These are phyloP conservation scores for Leccinum disarticulatum DNA, from an alignment of 768 basidiomycete genomes.

Conservation along the genomic window DNA sequence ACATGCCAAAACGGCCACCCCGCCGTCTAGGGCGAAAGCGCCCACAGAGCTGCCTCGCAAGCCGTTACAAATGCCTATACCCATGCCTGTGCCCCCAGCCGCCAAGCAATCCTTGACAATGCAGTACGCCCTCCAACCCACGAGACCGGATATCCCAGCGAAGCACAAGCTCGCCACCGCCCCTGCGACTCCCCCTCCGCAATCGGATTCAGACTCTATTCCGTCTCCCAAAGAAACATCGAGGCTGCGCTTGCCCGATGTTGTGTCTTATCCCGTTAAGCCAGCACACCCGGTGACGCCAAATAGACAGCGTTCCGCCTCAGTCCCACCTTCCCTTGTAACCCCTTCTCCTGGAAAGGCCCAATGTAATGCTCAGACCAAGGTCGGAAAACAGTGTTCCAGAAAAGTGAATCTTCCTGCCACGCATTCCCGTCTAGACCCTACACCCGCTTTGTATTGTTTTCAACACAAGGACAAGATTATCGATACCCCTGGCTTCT, in stretches of 20 bases:
- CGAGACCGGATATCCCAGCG: constrained; percentile 9
- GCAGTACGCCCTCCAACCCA: constrained; percentile 24
- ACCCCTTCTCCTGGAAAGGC: constrained; percentile 18
- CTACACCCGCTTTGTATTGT: constrained; percentile 49
- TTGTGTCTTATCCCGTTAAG: constrained; percentile 8
- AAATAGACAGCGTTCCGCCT: constrained; percentile 21
- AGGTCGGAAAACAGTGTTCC: constrained; percentile 59
- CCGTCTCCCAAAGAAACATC: constrained; percentile 10
- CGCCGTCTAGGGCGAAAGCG: background rate
- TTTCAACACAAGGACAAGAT: constrained; percentile 62
- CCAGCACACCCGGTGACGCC: constrained; percentile 13
- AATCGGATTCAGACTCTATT: constrained; percentile 36
- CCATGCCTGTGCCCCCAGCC: constrained; percentile 37
- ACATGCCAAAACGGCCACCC: background rate
- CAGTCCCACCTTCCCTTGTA: constrained; percentile 19
- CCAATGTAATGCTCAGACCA: constrained; percentile 71
- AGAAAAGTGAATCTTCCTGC: constrained; percentile 52
- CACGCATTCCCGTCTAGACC: constrained; percentile 26
- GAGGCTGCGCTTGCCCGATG: constrained; percentile 7
- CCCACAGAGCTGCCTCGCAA: constrained; percentile 10
- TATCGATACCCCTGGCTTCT: constrained; percentile 51
- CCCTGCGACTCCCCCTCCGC: constrained; percentile 21
- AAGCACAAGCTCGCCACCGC: constrained; percentile 21
- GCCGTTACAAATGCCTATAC: constrained; percentile 17
- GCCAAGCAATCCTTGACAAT: constrained; percentile 19